Percentiles rank a stretch among this genome's conserved stretches.
Conservation (phyloP, 2,329 filamentous ascomycete genomes). For the Botrytis porri region DNA sequence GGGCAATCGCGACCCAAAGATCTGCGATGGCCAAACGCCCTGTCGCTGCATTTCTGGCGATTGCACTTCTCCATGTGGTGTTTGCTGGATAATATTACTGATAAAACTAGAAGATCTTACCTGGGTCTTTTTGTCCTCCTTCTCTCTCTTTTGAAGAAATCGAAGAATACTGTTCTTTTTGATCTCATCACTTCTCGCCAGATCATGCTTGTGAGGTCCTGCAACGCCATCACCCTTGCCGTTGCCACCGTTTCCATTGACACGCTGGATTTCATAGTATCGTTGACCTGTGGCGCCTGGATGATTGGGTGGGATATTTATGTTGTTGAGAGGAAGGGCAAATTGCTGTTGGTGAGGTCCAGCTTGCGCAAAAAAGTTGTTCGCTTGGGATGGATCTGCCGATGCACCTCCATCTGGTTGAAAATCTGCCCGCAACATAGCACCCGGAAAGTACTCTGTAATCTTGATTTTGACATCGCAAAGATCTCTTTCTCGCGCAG, state of each 20-base stretch:
- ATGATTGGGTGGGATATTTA: conserved; percentile 43
- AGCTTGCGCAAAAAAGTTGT: conserved; percentile 36
- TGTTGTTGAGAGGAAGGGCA: conserved; percentile 44
- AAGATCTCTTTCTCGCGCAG: conserved; percentile 71
- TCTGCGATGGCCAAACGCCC: not conserved
- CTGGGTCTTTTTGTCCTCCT: conserved; percentile 59
- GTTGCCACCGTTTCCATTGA: conserved; percentile 73
- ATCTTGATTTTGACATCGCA: conserved; percentile 88
- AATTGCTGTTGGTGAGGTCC: conserved; percentile 38
- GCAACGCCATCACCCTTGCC: conserved; percentile 67
- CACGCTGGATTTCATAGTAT: conserved; percentile 73
- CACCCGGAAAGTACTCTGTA: conserved; percentile 69
- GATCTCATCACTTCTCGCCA: conserved; percentile 72
- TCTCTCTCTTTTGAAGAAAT: conserved; percentile 60
- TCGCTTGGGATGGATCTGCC: conserved; percentile 28
- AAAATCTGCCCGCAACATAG: conserved; percentile 38
- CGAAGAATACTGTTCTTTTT: conserved; percentile 78
- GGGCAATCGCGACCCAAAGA: not conserved
- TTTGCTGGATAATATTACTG: not conserved
- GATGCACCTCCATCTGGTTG: conserved; percentile 34
- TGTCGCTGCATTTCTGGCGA: not conserved
- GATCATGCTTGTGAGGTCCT: conserved; percentile 70
- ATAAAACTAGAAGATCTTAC: conserved; percentile 42
- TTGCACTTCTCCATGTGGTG: not conserved
- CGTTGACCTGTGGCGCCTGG: conserved; percentile 50